These are phyloP conservation scores for Colletotrichum agaves DNA, from an alignment of 2,329 filamentous ascomycete species.

Conservation along the genomic window DNA sequence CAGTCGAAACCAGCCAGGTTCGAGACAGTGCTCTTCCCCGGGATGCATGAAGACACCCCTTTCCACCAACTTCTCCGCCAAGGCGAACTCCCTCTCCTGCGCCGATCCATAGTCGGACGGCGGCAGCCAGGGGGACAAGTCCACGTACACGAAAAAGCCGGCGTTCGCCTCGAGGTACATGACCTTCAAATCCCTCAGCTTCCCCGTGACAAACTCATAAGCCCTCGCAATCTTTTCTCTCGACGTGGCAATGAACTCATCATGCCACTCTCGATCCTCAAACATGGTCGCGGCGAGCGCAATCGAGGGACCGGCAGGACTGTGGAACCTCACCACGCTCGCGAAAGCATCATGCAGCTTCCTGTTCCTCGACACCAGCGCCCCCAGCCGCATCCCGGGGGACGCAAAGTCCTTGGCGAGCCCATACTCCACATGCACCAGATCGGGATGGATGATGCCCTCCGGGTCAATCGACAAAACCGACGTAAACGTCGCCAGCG, in stretches of 20 bases:
- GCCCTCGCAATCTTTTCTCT: slow-evolving; percentile 51
- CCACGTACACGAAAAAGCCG: slow-evolving; percentile 66
- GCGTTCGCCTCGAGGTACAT: slow-evolving; percentile 62
- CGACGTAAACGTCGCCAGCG: slow-evolving; percentile 56
- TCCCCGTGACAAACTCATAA: slow-evolving; percentile 51
- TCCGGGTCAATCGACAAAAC: slow-evolving; percentile 56
- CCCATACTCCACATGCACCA: slow-evolving; percentile 62
- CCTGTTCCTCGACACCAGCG: slow-evolving; percentile 53
- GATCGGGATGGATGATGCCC: slow-evolving; percentile 56
- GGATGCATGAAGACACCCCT: slow-evolving; percentile 62
- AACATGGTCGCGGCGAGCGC: slow-evolving; percentile 57
- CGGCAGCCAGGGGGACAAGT: slow-evolving; percentile 58
- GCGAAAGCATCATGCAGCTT: slow-evolving; percentile 49
- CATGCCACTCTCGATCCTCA: slow-evolving; percentile 56
- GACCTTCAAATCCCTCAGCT: slow-evolving; percentile 54
- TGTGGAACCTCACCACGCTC: slow-evolving; percentile 57
- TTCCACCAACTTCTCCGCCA: slow-evolving; percentile 56
- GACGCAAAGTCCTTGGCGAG: slow-evolving; percentile 62
- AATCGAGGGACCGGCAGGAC: slow-evolving; percentile 56
- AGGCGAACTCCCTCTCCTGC: slow-evolving; percentile 53
- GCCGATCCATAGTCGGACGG: slow-evolving; percentile 41
- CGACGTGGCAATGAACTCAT: slow-evolving; percentile 54
- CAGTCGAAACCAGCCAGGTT: slow-evolving; percentile 64
- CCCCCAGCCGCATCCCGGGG: slow-evolving; percentile 62
- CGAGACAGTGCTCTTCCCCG: slow-evolving; percentile 56